Evolutionary conservation across 176 grass and related monocot genomes (phyloP).

Genomic region (Zoysia pacifica): DNA sequence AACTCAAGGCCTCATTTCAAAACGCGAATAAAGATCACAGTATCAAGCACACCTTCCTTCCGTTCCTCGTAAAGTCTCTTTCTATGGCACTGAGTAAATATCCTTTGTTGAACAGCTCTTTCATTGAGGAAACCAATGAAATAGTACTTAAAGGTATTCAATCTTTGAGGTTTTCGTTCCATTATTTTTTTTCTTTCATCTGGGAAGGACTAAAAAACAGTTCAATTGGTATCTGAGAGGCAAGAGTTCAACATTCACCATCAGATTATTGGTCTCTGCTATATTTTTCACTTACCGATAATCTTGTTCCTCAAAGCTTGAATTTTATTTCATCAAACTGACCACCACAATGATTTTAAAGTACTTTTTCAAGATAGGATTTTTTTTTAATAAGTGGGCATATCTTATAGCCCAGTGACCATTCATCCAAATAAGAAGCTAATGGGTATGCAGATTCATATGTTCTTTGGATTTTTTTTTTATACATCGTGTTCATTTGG

Average conservation of each 20-base stretch:
- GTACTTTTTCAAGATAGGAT: neutral
- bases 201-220: neutral
- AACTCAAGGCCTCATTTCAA: constrained; percentile 73
- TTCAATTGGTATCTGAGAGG: neutral
- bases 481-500: neutral
- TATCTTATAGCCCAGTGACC: constrained; percentile 5
- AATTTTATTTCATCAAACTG: constrained; percentile 3
- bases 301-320: neutral
- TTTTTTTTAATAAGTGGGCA: neutral
- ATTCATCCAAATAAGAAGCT: neutral
- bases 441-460: neutral
- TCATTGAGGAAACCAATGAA: constrained; percentile 74
- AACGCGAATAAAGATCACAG: constrained; percentile 75
- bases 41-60: constrained; percentile 92
- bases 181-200: neutral
- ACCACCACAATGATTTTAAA: neutral
- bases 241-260: neutral
- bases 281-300: too few relatives aligned
- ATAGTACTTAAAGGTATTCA: constrained; percentile 80
- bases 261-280: neutral
- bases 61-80: constrained; percentile 92
- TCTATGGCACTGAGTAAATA: constrained; percentile 85
- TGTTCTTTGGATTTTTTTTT: neutral
- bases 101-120: constrained; percentile 86
- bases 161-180: neutral